Evolutionary conservation across 345 rosid genomes (phyloP).

Genomic region (Lepidium sativum): DNA sequence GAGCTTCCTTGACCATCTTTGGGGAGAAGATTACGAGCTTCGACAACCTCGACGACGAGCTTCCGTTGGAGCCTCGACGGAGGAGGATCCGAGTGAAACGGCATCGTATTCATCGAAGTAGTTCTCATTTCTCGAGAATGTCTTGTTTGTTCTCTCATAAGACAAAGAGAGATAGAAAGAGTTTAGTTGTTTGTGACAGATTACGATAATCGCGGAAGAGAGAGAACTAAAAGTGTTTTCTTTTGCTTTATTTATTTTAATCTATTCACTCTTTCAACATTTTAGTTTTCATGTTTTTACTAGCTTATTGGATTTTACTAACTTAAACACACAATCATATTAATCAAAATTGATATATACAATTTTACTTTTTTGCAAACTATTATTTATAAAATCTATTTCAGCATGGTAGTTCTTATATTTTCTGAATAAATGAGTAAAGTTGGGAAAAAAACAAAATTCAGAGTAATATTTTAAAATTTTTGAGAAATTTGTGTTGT

Average conservation of each 20-base stretch:
- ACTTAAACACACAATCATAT: too few relatives aligned
- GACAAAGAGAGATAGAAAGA: neutral
- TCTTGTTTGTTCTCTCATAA: neutral
- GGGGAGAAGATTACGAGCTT: constrained; percentile 81
- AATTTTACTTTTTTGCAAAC: too few relatives aligned
- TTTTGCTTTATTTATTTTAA: constrained; percentile 22
- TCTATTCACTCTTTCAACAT: constrained; percentile 12
- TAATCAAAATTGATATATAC: too few relatives aligned
- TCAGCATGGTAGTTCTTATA: too few relatives aligned
- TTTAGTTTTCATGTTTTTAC: neutral
- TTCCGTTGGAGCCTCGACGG: constrained; percentile 37
- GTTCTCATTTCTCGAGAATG: constrained; percentile 2
- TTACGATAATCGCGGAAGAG: constrained; percentile 24
- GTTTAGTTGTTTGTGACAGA: constrained; percentile 16
- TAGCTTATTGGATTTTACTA: neutral
- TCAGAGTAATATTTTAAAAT: too few relatives aligned
- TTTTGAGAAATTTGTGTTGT: too few relatives aligned
- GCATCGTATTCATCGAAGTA: constrained; percentile 30
- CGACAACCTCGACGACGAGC: constrained; percentile 59
- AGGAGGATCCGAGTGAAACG: constrained; percentile 32
- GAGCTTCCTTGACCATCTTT: constrained; percentile 98
- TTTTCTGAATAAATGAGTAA: too few relatives aligned
- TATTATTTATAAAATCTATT: too few relatives aligned
- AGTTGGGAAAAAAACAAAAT: too few relatives aligned
- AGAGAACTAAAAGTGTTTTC: neutral